phyloP scores from a whole-genome alignment of 2,329 filamentous ascomycete species.

The Aureobasidium sp. region DNA sequence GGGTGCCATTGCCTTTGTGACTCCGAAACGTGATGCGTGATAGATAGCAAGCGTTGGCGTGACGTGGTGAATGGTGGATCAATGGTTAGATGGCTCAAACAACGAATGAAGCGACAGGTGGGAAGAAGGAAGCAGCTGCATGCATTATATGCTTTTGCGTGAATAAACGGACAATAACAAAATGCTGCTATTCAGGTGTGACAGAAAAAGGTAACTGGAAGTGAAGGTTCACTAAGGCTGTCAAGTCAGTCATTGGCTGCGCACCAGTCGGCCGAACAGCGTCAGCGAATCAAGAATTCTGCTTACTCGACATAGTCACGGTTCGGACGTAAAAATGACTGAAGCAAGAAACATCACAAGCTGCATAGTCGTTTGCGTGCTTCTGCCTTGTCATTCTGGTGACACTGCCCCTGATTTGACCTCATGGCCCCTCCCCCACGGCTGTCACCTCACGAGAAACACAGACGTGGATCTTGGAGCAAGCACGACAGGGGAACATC shows the following conservation, averaged over 20 bases:
- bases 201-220: neutral
- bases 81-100: neutral
- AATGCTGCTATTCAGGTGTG: neutral
- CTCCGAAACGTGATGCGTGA: neutral
- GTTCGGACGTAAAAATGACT: neutral
- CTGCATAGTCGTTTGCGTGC: neutral
- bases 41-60: constrained; percentile 4
- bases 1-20: constrained; percentile 8
- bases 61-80: neutral
- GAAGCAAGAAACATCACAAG: constrained; percentile 3
- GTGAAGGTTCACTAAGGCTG: neutral
- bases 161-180: neutral
- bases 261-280: neutral
- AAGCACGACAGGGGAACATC: neutral
- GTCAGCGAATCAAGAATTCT: neutral
- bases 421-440: constrained; percentile 5
- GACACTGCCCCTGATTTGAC: constrained; percentile 1
- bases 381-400: neutral
- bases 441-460: neutral
- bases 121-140: neutral
- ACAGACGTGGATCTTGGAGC: neutral
- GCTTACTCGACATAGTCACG: neutral
- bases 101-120: neutral
- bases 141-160: neutral
- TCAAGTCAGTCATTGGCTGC: neutral